Evolutionary conservation across 148 eudicot genomes (phyloP).

Genomic region (Oxyria digyna): DNA sequence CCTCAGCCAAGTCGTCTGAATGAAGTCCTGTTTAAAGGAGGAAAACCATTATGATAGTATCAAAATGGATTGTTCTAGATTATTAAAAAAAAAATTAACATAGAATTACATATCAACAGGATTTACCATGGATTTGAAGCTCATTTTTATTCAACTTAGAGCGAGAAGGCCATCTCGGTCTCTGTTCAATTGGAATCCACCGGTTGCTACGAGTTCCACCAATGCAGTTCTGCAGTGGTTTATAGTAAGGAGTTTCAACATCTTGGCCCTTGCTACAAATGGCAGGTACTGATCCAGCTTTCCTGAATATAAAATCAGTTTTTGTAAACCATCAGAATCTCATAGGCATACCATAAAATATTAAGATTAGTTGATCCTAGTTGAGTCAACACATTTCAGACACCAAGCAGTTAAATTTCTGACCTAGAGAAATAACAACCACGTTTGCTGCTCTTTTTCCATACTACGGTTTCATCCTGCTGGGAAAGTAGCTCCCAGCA

Average conservation of each 20-base stretch:
- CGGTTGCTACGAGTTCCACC: constrained; percentile 82
- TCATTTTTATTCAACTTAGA: constrained; percentile 50
- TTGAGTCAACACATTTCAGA: neutral
- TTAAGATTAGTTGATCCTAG: neutral
- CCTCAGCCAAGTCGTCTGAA: constrained; percentile 51
- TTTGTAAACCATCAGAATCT: constrained; percentile 6
- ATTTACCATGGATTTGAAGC: constrained; percentile 63
- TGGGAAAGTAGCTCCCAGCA: constrained; percentile 92
- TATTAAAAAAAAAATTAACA: neutral
- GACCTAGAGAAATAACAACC: constrained; percentile 70
- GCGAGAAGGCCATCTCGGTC: constrained; percentile 80
- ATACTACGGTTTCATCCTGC: constrained; percentile 92
- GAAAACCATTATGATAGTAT: neutral
- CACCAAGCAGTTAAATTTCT: constrained; percentile 13
- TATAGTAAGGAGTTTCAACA: constrained; percentile 79
- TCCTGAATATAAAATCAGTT: constrained; percentile 37
- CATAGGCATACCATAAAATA: neutral
- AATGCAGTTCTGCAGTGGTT: constrained; percentile 70
- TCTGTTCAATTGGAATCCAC: constrained; percentile 74
- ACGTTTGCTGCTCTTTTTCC: constrained; percentile 79
- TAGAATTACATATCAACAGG: neutral
- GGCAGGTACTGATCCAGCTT: constrained; percentile 47
- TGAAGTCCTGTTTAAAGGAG: constrained; percentile 32
- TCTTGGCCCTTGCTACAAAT: constrained; percentile 66
- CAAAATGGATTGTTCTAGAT: neutral